A percentile compares a stretch with the other conserved stretches of the same genome.
Conservation (phyloP, 75 land plant genomes). For the Cunninghamia lanceolata region DNA sequence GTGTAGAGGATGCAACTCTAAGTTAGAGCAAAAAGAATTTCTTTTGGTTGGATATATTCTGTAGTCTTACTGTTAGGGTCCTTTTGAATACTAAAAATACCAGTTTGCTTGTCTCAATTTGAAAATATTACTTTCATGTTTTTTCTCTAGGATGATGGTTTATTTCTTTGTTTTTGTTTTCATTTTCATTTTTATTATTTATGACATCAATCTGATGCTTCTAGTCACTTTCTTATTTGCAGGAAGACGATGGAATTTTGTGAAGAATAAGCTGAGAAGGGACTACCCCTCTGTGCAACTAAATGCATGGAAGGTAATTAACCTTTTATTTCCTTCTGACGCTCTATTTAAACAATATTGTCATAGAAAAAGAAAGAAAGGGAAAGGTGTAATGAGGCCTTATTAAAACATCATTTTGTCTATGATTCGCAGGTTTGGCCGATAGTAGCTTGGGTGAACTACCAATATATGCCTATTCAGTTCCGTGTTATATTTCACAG, state of each 20-base stretch:
- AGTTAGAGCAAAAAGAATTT: background rate
- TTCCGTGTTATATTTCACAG: conserved; percentile 82
- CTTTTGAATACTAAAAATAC: background rate
- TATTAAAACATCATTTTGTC: conserved; percentile 2
- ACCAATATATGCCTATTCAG: conserved; percentile 86
- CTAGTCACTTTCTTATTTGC: conserved; percentile 8
- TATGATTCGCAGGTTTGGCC: conserved; percentile 73
- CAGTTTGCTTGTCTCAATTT: background rate
- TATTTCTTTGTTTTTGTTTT: background rate
- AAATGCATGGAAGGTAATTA: conserved; percentile 85
- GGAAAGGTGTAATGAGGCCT: background rate
- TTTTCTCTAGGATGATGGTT: background rate
- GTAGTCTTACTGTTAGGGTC: background rate
- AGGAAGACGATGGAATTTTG: conserved; percentile 82
- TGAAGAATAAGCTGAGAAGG: conserved; percentile 63
- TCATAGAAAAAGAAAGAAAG: background rate
- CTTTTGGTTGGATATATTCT: background rate
- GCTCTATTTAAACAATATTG: background rate
- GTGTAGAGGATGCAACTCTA: background rate
- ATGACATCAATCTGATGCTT: conserved; percentile 1
- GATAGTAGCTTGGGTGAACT: conserved; percentile 71
- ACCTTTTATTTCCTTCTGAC: background rate
- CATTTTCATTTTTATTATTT: background rate
- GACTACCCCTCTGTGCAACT: conserved; percentile 81
- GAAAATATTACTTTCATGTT: background rate